Evolutionary conservation across 2,329 filamentous ascomycete species (phyloP).

Genomic region (Alternaria incomplexa): DNA sequence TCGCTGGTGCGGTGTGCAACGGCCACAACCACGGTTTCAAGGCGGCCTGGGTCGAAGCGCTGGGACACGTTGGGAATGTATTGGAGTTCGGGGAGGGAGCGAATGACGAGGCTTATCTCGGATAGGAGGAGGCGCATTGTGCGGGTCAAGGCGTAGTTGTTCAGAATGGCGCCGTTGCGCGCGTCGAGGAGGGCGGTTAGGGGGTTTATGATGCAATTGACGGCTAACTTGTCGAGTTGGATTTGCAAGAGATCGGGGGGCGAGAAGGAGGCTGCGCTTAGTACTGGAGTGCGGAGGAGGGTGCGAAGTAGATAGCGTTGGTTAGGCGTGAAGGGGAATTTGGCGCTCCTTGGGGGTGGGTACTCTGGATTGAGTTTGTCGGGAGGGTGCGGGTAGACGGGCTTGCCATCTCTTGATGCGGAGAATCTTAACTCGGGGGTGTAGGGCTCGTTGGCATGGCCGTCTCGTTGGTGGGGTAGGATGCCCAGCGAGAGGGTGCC

Average conservation of each 20-base stretch:
- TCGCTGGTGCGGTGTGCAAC: constrained; percentile 62
- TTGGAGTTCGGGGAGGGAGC: constrained; percentile 74
- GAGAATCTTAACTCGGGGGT: constrained; percentile 22
- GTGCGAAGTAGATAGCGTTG: constrained; percentile 69
- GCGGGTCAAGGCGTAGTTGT: constrained; percentile 68
- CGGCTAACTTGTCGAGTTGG: constrained; percentile 80
- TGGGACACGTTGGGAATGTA: constrained; percentile 64
- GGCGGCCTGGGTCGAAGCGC: constrained; percentile 65
- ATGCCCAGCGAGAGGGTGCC: constrained; percentile 65
- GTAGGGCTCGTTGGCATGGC: constrained; percentile 32
- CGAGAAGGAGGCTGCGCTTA: constrained; percentile 65
- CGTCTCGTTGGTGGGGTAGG: constrained; percentile 50
- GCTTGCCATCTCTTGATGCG: constrained; percentile 1
- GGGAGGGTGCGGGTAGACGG: constrained; percentile 11
- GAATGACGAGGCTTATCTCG: constrained; percentile 77
- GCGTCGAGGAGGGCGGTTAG: constrained; percentile 80
- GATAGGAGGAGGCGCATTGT: constrained; percentile 74
- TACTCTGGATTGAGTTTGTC: constrained; percentile 22
- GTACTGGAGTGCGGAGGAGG: constrained; percentile 66
- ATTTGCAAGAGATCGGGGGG: constrained; percentile 69
- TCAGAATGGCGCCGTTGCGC: constrained; percentile 72
- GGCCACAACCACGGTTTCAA: constrained; percentile 65
- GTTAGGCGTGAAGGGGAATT: constrained; percentile 47
- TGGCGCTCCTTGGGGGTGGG: constrained; percentile 19
- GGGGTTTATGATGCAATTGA: constrained; percentile 79